Percentiles rank a stretch among this genome's conserved stretches.
phyloP scores from a whole-genome alignment of 345 rosid genomes.

The Cardamine resedifolia region DNA sequence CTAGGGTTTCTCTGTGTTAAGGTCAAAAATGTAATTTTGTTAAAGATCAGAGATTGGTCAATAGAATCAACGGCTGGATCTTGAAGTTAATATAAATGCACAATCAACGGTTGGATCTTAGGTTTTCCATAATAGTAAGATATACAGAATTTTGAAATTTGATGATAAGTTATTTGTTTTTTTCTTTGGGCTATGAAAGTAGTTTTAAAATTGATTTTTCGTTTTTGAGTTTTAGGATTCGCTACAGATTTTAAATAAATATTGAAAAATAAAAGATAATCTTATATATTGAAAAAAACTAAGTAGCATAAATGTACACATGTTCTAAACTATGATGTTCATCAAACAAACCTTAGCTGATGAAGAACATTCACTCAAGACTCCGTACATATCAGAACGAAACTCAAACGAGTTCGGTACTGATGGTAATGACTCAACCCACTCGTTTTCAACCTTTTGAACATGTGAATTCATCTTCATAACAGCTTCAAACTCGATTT shows the following conservation, averaged over 20 bases:
- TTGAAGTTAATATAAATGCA: not conserved
- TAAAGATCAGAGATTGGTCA: not conserved
- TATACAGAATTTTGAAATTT: not conserved
- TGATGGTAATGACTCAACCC: conserved; percentile 58
- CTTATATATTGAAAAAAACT: not conserved
- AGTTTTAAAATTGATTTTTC: not conserved
- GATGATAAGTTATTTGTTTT: not conserved
- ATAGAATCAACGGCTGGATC: not conserved
- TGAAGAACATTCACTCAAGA: conserved; percentile 48
- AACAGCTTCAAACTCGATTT: conserved; percentile 49
- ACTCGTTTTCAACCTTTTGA: conserved; percentile 59
- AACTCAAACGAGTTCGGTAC: conserved; percentile 64
- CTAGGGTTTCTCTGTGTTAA: not conserved
- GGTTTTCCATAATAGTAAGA: too few relatives aligned
- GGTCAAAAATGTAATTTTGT: not conserved
- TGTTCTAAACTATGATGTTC: conserved; percentile 43
- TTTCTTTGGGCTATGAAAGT: not conserved
- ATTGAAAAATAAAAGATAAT: too few relatives aligned
- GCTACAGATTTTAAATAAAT: too few relatives aligned
- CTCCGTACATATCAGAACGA: conserved; percentile 51
- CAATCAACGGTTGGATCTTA: not conserved
- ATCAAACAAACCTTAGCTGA: conserved; percentile 56
- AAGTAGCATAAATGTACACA: conserved; percentile 1
- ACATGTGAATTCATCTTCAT: conserved; percentile 50
- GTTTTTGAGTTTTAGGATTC: not conserved